Percentiles rank a stretch among this genome's conserved stretches.
phyloP scores from a whole-genome alignment of 2,329 filamentous ascomycete species.

The Xylariomycetidae sp. region DNA sequence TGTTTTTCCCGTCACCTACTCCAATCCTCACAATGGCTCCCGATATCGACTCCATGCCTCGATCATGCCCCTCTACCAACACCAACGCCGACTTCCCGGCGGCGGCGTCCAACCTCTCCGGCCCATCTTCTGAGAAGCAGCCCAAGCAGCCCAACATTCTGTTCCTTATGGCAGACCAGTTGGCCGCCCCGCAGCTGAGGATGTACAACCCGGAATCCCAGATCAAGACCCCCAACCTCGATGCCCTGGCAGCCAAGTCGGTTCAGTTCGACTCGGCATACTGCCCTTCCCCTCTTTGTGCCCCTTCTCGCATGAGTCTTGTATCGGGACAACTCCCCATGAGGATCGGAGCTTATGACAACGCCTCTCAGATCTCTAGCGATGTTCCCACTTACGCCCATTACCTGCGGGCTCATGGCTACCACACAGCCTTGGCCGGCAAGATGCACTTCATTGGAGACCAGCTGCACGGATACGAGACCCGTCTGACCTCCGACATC shows the following conservation, averaged over 20 bases:
- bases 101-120: slow-evolving; percentile 12
- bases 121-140: background rate
- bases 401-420: slow-evolving; percentile 77
- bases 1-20: no score
- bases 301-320: slow-evolving; percentile 89
- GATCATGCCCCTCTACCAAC: slow-evolving; percentile 34
- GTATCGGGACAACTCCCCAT: slow-evolving; percentile 87
- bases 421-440: slow-evolving; percentile 84
- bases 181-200: slow-evolving; percentile 83
- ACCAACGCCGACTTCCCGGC: slow-evolving; percentile 18
- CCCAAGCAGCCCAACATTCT: slow-evolving; percentile 65
- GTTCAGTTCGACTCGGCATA: slow-evolving; percentile 93
- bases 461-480: slow-evolving; percentile 90
- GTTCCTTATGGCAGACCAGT: slow-evolving; percentile 96
- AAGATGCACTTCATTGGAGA: slow-evolving; percentile 99
- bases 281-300: slow-evolving; percentile 88
- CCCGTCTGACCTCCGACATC: slow-evolving; percentile 87
- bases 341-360: slow-evolving; percentile 88
- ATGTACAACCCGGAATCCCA: slow-evolving; percentile 85
- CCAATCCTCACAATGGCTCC: slow-evolving; percentile 52
- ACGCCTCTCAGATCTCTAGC: slow-evolving; percentile 75
- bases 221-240: slow-evolving; percentile 88
- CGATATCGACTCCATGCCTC: slow-evolving; percentile 66
- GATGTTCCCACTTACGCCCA: slow-evolving; percentile 90
- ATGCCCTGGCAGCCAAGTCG: slow-evolving; percentile 71